Conservation (phyloP, 805 yeast species). For the Saturnispora sanitii region DNA sequence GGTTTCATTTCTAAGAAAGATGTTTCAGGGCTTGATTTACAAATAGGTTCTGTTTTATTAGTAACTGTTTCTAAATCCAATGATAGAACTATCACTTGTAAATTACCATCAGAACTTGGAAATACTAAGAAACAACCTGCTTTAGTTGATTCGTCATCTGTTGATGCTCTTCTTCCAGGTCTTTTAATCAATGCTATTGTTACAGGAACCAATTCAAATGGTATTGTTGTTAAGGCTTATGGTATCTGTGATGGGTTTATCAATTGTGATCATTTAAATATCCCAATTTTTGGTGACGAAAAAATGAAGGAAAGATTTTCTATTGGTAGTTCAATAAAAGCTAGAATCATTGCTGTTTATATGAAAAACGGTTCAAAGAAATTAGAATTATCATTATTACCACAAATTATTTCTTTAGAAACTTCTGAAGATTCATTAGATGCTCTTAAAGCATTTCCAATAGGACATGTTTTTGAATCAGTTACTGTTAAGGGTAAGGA, state of each 20-base stretch:
- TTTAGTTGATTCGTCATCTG: conserved; percentile 50
- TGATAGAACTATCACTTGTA: conserved; percentile 51
- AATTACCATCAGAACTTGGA: conserved; percentile 32
- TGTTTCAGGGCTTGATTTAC: conserved; percentile 22
- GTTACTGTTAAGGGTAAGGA: conserved; percentile 56
- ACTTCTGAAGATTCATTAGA: conserved; percentile 17
- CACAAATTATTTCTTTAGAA: conserved; percentile 29
- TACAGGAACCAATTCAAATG: conserved; percentile 46
- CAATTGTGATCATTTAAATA: conserved; percentile 54
- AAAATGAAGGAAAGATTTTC: conserved; percentile 48
- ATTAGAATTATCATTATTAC: conserved; percentile 53
- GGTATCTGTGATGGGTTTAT: conserved; percentile 70
- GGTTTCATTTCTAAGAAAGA: conserved; percentile 77
- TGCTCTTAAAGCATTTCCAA: conserved; percentile 55
- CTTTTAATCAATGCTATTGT: conserved; percentile 65
- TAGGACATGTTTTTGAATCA: conserved; percentile 59
- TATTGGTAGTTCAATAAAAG: conserved; percentile 57
- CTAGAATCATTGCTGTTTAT: conserved; percentile 59
- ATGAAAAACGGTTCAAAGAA: conserved; percentile 41
- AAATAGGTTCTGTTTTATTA: conserved; percentile 62
- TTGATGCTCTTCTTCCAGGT: conserved; percentile 84
- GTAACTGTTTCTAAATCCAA: conserved; percentile 44
- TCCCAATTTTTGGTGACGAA: conserved; percentile 30
- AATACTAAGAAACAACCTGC: conserved; percentile 39
- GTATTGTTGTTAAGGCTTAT: conserved; percentile 61